Percentiles rank a stretch among this genome's conserved stretches.
These are phyloP conservation scores for Phaeosphaeriaceae sp. DNA, from an alignment of 2,329 filamentous ascomycete species.

Conservation along the genomic window DNA sequence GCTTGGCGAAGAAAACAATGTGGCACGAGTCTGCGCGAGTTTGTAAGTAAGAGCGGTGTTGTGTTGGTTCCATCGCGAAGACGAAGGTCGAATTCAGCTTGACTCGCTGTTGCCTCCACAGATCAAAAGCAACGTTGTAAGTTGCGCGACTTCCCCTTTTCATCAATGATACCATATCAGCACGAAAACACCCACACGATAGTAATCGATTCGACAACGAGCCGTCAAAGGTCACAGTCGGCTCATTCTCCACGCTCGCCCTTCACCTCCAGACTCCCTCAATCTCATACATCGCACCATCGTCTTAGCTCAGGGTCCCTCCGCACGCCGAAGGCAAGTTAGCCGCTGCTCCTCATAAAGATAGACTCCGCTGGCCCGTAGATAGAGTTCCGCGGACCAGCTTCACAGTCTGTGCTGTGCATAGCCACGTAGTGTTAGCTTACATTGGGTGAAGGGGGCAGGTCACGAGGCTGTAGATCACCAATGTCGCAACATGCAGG, in stretches of 20 bases:
- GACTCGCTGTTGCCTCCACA: neutral
- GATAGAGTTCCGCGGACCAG: neutral
- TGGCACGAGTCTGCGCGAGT: neutral
- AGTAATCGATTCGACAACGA: neutral
- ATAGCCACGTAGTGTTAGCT: conserved; percentile 1
- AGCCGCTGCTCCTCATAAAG: conserved; percentile 5
- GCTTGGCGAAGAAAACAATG: neutral
- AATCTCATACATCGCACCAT: neutral
- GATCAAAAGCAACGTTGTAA: neutral
- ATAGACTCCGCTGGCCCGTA: conserved; percentile 14
- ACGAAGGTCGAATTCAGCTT: neutral
- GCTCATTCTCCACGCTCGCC: neutral
- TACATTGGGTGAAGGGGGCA: neutral
- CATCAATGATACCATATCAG: neutral
- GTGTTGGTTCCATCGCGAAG: neutral
- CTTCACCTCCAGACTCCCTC: neutral
- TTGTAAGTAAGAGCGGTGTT: neutral
- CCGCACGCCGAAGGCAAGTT: conserved; percentile 14
- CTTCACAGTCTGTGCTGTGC: conserved; percentile 6
- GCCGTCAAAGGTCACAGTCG: neutral
- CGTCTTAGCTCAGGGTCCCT: conserved; percentile 19
- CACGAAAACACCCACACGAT: neutral
- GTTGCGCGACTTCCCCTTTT: neutral
- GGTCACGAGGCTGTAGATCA: neutral
- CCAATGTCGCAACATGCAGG: neutral